A percentile compares a stretch with the other conserved stretches of the same genome.
Evolutionary conservation across 495 filamentous ascomycete species (phyloP).

Genomic region (Aspergillus sclerotiicarbonarius): DNA sequence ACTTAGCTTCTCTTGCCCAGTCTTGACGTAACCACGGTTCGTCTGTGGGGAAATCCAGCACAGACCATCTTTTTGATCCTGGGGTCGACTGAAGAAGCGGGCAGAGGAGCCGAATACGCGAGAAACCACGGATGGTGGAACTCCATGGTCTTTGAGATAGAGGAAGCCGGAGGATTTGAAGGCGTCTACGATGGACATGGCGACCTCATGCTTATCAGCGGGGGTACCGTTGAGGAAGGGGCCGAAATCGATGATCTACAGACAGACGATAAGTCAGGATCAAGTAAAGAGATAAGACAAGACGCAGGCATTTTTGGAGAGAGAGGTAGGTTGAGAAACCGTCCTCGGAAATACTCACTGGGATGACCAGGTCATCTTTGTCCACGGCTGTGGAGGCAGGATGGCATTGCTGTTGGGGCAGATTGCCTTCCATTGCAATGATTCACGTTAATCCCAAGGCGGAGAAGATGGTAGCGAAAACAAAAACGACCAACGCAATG

Average conservation of each 20-base stretch:
- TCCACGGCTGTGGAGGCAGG: slow-evolving; percentile 54
- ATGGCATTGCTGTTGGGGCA: slow-evolving; percentile 19
- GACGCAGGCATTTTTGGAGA: neutral
- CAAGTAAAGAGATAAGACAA: neutral
- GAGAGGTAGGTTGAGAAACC: neutral
- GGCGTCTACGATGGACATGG: slow-evolving; percentile 68
- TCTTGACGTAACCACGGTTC: slow-evolving; percentile 75
- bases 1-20: slow-evolving; percentile 76
- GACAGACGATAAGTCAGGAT: neutral
- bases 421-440: slow-evolving; percentile 21
- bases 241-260: slow-evolving; percentile 81
- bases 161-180: slow-evolving; percentile 89
- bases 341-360: slow-evolving; percentile 45
- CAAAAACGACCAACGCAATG: neutral
- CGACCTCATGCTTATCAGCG: slow-evolving; percentile 61
- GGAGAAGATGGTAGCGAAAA: neutral
- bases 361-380: slow-evolving; percentile 66
- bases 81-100: slow-evolving; percentile 72
- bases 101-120: slow-evolving; percentile 70
- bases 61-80: slow-evolving; percentile 65
- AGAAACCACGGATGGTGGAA: slow-evolving; percentile 58
- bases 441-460: neutral
- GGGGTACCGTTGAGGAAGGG: slow-evolving; percentile 66
- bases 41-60: slow-evolving; percentile 69
- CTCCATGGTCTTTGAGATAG: slow-evolving; percentile 77